A percentile compares a stretch with the other conserved stretches of the same genome.
phyloP scores from a whole-genome alignment of 352 stramenopile genomes.

The Hyaloperonospora brassicae region DNA sequence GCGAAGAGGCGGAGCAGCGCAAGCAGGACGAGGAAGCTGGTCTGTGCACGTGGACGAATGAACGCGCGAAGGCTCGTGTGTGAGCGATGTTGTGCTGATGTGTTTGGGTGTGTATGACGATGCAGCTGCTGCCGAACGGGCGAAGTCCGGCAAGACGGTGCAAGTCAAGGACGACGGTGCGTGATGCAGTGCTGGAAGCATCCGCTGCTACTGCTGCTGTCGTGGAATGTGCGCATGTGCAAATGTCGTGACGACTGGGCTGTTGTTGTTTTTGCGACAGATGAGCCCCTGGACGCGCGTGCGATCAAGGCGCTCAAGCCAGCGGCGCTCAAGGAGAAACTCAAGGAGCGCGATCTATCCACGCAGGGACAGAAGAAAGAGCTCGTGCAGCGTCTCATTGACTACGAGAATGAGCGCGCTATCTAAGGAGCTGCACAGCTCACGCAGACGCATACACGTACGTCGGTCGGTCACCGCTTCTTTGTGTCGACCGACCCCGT shows the following conservation, averaged over 20 bases:
- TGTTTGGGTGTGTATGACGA: slow-evolving; percentile 6
- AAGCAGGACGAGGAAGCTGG: slow-evolving; percentile 76
- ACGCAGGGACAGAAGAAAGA: slow-evolving; percentile 87
- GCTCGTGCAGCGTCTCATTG: slow-evolving; percentile 81
- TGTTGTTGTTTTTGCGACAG: slow-evolving; percentile 19
- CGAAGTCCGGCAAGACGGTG: slow-evolving; percentile 60
- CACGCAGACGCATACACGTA: background rate
- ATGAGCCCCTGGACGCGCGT: slow-evolving; percentile 71
- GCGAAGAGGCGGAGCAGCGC: slow-evolving; percentile 71
- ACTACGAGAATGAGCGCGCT: slow-evolving; percentile 80
- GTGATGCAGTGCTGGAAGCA: slow-evolving; percentile 1
- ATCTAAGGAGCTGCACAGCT: slow-evolving; percentile 39
- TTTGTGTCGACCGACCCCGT: background rate
- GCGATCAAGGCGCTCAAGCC: slow-evolving; percentile 85
- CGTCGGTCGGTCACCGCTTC: no score
- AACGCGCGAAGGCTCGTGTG: background rate
- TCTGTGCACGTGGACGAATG: slow-evolving; percentile 10
- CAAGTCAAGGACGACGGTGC: slow-evolving; percentile 53
- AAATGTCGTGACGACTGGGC: background rate
- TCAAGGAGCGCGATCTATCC: slow-evolving; percentile 77
- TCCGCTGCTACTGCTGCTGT: background rate
- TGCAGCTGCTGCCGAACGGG: slow-evolving; percentile 46
- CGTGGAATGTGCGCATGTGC: background rate
- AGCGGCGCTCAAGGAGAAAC: slow-evolving; percentile 82
- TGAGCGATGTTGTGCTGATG: background rate